A percentile compares a stretch with the other conserved stretches of the same genome.
phyloP scores from a whole-genome alignment of 1,284 basidiomycete species.

The Marasmius sp. region DNA sequence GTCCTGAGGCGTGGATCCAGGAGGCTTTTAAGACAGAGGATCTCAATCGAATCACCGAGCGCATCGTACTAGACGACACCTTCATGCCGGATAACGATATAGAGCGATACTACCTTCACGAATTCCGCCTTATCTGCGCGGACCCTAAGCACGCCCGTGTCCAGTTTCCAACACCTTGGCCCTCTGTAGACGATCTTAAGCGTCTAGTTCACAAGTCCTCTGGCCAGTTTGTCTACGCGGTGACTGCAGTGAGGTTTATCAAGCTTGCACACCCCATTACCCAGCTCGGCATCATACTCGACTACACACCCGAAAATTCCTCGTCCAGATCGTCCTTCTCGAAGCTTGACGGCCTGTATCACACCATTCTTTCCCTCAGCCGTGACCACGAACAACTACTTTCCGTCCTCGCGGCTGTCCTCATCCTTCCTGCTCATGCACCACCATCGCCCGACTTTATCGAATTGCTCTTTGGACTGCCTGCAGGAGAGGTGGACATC shows the following conservation, averaged over 20 bases:
- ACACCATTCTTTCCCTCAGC: not conserved
- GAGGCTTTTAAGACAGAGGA: conserved; percentile 12
- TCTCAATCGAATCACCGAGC: not conserved
- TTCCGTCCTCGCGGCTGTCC: not conserved
- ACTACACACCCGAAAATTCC: not conserved
- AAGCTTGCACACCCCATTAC: conserved; percentile 20
- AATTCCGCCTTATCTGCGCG: not conserved
- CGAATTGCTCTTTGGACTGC: not conserved
- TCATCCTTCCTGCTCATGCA: not conserved
- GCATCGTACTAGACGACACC: not conserved
- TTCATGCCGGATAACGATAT: not conserved
- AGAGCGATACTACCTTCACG: not conserved
- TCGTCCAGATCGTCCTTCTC: conserved; percentile 13
- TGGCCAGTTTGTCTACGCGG: conserved; percentile 25
- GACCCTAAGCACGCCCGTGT: not conserved
- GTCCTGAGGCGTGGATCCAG: conserved; percentile 24
- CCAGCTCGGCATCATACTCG: conserved; percentile 20
- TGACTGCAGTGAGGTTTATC: conserved; percentile 25
- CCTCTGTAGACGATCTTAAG: conserved; percentile 14
- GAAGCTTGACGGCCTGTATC: conserved; percentile 22
- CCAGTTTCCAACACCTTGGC: conserved; percentile 16
- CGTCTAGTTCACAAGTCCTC: conserved; percentile 19
- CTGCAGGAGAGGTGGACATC: not conserved
- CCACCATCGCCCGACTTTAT: not conserved
- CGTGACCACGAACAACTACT: not conserved